Conservation (phyloP, 2,329 filamentous ascomycete species). For the Xylariomycetidae sp. region DNA sequence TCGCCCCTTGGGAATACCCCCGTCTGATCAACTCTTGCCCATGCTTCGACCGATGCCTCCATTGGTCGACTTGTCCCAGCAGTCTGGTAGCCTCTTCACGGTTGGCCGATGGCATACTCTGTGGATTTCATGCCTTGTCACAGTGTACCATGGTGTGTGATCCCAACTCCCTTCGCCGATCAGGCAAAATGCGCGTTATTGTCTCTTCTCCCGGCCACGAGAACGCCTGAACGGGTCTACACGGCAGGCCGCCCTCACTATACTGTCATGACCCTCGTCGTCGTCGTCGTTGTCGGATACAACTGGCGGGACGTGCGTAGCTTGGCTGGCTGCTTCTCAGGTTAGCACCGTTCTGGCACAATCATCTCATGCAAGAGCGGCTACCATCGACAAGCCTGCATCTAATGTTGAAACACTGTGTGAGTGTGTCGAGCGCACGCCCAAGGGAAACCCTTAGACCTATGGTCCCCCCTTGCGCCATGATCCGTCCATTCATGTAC, state of each 20-base stretch:
- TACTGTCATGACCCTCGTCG: too few species aligned
- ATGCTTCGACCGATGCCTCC: constrained; percentile 6
- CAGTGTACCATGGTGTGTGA: too few species aligned
- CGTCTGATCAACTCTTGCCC: constrained; percentile 6
- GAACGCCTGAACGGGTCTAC: too few species aligned
- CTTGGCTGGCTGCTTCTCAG: too few species aligned
- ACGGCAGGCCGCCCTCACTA: too few species aligned
- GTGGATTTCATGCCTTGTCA: constrained; percentile 14
- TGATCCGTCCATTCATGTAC: constrained; percentile 14
- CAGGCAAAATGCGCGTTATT: too few species aligned
- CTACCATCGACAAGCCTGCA: constrained; percentile 16
- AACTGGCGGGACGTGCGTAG: too few species aligned
- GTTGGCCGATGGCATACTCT: constrained; percentile 12
- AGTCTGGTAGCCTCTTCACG: constrained; percentile 14
- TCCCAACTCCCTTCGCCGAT: too few species aligned
- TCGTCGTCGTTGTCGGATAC: too few species aligned
- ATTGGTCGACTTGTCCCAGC: constrained; percentile 15
- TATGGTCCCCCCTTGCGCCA: constrained; percentile 22
- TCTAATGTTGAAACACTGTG: constrained; percentile 22
- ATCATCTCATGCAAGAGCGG: too few species aligned
- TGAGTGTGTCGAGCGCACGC: constrained; percentile 9
- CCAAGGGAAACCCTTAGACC: constrained; percentile 13
- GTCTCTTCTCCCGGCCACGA: too few species aligned
- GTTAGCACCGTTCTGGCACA: too few species aligned
- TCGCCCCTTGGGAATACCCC: constrained; percentile 10